Evolutionary conservation across 2,329 filamentous ascomycete genomes (phyloP).

Genomic region (Fusarium brevicatenulatum): DNA sequence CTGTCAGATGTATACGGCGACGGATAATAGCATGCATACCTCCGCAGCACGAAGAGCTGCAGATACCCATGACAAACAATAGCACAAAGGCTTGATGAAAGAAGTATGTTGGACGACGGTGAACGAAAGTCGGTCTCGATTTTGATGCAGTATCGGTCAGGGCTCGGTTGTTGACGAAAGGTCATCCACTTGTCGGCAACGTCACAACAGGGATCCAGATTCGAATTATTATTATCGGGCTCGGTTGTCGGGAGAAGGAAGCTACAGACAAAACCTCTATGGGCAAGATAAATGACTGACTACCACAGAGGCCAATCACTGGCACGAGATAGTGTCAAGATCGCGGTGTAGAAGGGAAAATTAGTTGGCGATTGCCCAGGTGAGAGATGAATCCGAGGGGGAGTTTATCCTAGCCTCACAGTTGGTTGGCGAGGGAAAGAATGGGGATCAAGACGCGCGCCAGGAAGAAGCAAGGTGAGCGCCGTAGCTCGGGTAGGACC

Average conservation of each 20-base stretch:
- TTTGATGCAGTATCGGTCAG: conserved; percentile 20
- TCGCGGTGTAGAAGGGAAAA: conserved; percentile 30
- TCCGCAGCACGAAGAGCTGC: conserved; percentile 69
- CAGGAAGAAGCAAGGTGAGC: conserved; percentile 38
- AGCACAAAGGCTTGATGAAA: conserved; percentile 24
- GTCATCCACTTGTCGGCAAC: conserved; percentile 35
- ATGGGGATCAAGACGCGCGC: conserved; percentile 39
- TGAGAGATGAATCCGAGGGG: conserved; percentile 36
- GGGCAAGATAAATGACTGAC: conserved; percentile 12
- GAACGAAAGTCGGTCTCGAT: conserved; percentile 19
- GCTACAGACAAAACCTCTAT: conserved; percentile 21
- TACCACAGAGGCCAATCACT: conserved; percentile 29
- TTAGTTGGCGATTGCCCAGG: conserved; percentile 25
- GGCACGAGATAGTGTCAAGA: conserved; percentile 28
- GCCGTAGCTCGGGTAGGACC: conserved; percentile 25
- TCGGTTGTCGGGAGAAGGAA: conserved; percentile 30
- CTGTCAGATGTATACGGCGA: conserved; percentile 28
- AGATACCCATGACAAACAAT: conserved; percentile 66
- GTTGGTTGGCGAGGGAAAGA: conserved; percentile 41
- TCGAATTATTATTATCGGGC: conserved; percentile 40
- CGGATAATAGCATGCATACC: conserved; percentile 43
- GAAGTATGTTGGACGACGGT: conserved; percentile 18
- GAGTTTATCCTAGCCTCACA: conserved; percentile 33
- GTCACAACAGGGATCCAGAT: conserved; percentile 38
- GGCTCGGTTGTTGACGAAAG: conserved; percentile 33